These are phyloP conservation scores for Hepatocystis sp. DNA, from an alignment of 169 alveolate genomes.

Conservation along the genomic window DNA sequence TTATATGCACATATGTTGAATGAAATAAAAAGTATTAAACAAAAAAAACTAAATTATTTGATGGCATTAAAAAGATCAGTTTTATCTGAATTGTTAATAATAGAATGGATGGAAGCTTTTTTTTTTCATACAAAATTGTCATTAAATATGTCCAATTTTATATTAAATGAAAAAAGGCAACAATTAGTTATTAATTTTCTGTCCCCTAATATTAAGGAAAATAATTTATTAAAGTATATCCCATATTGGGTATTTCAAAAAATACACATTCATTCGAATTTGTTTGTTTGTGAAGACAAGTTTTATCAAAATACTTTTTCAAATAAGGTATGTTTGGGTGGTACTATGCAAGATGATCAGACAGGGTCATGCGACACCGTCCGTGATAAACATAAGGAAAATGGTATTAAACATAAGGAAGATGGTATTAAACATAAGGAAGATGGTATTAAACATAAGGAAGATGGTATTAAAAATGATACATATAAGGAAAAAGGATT, in stretches of 20 bases:
- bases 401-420: slow-evolving; percentile 1
- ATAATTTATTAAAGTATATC: slow-evolving; percentile 32
- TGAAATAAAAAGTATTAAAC: slow-evolving; percentile 83
- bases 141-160: slow-evolving; percentile 37
- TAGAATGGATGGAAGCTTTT: slow-evolving; percentile 91
- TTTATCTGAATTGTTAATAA: slow-evolving; percentile 85
- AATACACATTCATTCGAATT: slow-evolving; percentile 22
- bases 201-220: slow-evolving; percentile 1
- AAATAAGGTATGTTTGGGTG: neutral
- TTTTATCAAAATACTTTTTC: slow-evolving; percentile 19
- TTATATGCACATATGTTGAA: slow-evolving; percentile 83
- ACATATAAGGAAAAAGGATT: no score
- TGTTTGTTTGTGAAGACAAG: slow-evolving; percentile 42
- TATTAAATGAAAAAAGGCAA: slow-evolving; percentile 61
- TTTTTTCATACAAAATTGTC: slow-evolving; percentile 62
- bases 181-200: slow-evolving; percentile 29
- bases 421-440: no score
- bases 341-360: no score
- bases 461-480: no score
- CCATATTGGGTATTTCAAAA: slow-evolving; percentile 60
- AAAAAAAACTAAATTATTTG: slow-evolving; percentile 83
- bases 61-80: slow-evolving; percentile 89
- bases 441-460: no score
- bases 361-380: no score
- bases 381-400: no score